Conservation (phyloP, 2,329 filamentous ascomycete genomes). For the Epicoccum sorghinum region DNA sequence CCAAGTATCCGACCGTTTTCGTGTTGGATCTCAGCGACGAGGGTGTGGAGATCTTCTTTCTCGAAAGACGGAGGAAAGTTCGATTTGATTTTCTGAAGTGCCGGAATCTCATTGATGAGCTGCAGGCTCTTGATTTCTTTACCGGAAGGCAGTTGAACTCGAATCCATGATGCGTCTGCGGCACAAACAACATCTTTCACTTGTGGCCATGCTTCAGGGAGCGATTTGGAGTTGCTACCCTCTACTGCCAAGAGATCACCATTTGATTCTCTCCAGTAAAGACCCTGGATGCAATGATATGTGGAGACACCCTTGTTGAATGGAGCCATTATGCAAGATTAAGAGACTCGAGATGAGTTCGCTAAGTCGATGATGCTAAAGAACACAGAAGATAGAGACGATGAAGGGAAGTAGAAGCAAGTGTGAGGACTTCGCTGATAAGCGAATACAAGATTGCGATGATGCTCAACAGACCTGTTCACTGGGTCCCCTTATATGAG, state of each 20-base stretch:
- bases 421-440: slow-evolving; percentile 12
- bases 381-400: slow-evolving; percentile 15
- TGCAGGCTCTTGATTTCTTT: slow-evolving; percentile 31
- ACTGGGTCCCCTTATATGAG: slow-evolving; percentile 25
- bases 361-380: slow-evolving; percentile 11
- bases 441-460: slow-evolving; percentile 15
- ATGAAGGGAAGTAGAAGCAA: background rate
- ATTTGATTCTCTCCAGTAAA: slow-evolving; percentile 36
- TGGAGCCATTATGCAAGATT: slow-evolving; percentile 28
- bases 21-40: slow-evolving; percentile 29
- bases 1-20: slow-evolving; percentile 30
- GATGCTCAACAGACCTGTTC: slow-evolving; percentile 1
- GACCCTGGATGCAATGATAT: slow-evolving; percentile 36
- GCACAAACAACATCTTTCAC: slow-evolving; percentile 26
- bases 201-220: slow-evolving; percentile 29
- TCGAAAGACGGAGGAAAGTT: slow-evolving; percentile 32
- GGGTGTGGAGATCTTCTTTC: slow-evolving; percentile 26
- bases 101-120: slow-evolving; percentile 22
- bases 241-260: slow-evolving; percentile 34
- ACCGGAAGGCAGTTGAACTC: slow-evolving; percentile 30
- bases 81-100: slow-evolving; percentile 28
- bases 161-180: slow-evolving; percentile 20
- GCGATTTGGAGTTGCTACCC: slow-evolving; percentile 29
- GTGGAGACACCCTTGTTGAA: slow-evolving; percentile 39
- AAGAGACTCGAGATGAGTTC: slow-evolving; percentile 10